Base-by-base conservation (phyloP, 2,329 filamentous ascomycete species). In the Sarocladium brachiariae region DNA sequence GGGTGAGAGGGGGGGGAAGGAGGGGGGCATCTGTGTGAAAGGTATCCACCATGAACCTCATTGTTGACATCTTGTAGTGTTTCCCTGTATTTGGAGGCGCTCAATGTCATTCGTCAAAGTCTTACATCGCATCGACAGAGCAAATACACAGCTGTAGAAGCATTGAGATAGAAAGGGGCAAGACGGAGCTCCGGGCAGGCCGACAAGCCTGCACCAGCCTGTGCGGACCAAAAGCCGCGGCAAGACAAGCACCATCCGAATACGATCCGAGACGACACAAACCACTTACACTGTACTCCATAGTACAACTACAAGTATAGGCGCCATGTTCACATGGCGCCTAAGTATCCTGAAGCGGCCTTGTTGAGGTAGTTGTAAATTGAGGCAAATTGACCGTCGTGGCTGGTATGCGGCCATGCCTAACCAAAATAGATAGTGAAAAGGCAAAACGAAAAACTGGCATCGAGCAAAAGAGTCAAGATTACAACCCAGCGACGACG, bases 41-140 rank as follows among this genome's bases (percentile, higher is more conserved):
- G 43, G 43, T 47, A 47, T 47, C 43, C 43, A 47, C 43, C 43
- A 47, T 31, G 27, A 33, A 47, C 43, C 43, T 47, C 43, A 47
- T 47, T 33, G 25, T 25, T 43, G 39, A 24, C 21, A 18, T 43
- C n/a, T 43, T 19, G 21, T 19, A 25, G 23, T 25, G 23, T 7
- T 43, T 43, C 21, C 21, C 27, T 19, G 39, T 25, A 23, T 14
- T 19, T 27, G 21, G 23, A 25, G 7, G 21, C 14, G 7, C 16
- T 43, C 23, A 23, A 43, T 43, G 16, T 43, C 39, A 43, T 14
- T n/a, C 16, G 10, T 14, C 39, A 27, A 43, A 27, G 10, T 23
- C 6, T n/a, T 19, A 16, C 39, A 43, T 27, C 37, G 18, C 37
- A 19, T 21, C 11, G 19, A 8, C 14, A 13, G 14, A 21, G 37